phyloP scores from a whole-genome alignment of 345 rosid genomes.

The Salix udensis region DNA sequence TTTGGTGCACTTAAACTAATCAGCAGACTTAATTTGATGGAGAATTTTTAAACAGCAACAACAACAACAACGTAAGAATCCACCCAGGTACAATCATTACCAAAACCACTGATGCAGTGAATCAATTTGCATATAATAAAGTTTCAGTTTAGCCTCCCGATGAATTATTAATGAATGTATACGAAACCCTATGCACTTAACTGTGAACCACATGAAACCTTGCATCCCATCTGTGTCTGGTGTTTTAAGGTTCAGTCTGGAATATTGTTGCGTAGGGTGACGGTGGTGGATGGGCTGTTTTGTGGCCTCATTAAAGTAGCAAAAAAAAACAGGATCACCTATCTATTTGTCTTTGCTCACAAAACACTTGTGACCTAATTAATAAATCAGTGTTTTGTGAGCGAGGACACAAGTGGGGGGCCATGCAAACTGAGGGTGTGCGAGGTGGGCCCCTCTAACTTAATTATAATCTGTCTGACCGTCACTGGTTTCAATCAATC shows the following conservation, averaged over 20 bases:
- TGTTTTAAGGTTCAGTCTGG: too few relatives aligned
- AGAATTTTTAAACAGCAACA: not conserved
- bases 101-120: not conserved
- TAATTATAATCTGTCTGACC: not conserved
- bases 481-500: not conserved
- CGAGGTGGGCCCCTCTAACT: not conserved
- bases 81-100: slow-evolving; percentile 15
- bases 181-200: not conserved
- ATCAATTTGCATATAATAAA: not conserved
- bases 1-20: not conserved
- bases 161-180: not conserved
- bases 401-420: slow-evolving; percentile 12
- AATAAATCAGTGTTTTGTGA: not conserved
- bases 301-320: not conserved
- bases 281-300: not conserved
- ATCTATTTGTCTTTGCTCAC: slow-evolving; percentile 8
- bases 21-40: not conserved
- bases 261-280: too few relatives aligned
- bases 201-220: not conserved
- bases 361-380: too few relatives aligned
- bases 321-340: not conserved
- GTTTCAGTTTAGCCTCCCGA: not conserved
- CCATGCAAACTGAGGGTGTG: not conserved
- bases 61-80: not conserved
- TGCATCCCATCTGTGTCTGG: slow-evolving; percentile 6